Evolutionary conservation across 1,284 basidiomycete genomes (phyloP).

Genomic region (Retiboletus flavoniger): DNA sequence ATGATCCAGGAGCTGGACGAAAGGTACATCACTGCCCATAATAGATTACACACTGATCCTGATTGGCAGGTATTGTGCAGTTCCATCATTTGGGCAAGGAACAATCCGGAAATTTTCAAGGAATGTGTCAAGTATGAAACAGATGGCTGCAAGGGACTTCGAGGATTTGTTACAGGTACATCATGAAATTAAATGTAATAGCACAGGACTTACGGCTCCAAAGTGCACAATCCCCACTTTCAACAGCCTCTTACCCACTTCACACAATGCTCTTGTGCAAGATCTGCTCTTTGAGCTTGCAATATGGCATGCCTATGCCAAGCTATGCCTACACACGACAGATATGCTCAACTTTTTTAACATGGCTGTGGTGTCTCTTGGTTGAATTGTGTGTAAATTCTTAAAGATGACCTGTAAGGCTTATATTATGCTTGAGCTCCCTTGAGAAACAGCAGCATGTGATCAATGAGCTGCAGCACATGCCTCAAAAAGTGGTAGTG

Average conservation of each 20-base stretch:
- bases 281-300: conserved; percentile 13
- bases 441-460: conserved; percentile 2
- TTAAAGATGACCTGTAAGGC: background rate
- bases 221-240: conserved; percentile 38
- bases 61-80: background rate
- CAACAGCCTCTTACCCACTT: conserved; percentile 32
- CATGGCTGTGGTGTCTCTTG: background rate
- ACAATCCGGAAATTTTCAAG: background rate
- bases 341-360: conserved; percentile 17
- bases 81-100: background rate
- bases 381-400: background rate
- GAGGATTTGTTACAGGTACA: conserved; percentile 33
- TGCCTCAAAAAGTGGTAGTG: background rate
- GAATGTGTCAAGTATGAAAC: background rate
- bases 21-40: background rate
- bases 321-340: conserved; percentile 34
- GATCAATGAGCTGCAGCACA: background rate
- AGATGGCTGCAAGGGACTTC: conserved; percentile 10
- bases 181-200: background rate
- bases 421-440: conserved; percentile 6
- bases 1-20: background rate
- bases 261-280: conserved; percentile 26
- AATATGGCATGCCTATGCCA: conserved; percentile 36
- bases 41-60: background rate
- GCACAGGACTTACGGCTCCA: background rate